Conservation (phyloP, 2,329 filamentous ascomycete species). For the Diplocarpon rosae region DNA sequence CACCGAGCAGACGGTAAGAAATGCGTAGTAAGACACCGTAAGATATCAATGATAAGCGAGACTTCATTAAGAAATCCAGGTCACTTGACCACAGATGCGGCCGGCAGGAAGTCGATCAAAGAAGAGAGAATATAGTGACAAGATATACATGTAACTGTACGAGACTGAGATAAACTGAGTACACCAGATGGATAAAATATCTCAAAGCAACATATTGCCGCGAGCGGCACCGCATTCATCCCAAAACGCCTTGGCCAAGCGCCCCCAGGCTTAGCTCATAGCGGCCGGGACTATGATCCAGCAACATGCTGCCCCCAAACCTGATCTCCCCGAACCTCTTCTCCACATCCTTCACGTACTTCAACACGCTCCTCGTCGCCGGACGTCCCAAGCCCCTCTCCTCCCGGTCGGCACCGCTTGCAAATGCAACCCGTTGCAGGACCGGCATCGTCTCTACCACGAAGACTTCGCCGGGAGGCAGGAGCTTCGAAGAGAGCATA, state of each 20-base stretch:
- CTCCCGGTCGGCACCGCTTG: conserved; percentile 25
- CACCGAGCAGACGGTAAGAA: too few relatives aligned
- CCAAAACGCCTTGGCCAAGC: conserved; percentile 35
- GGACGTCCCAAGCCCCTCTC: conserved; percentile 42
- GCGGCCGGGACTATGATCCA: conserved; percentile 63
- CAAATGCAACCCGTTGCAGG: conserved; percentile 56
- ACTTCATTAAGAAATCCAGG: too few relatives aligned
- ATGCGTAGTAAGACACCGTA: too few relatives aligned
- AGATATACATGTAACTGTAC: too few relatives aligned
- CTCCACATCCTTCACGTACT: conserved; percentile 62
- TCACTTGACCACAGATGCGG: too few relatives aligned
- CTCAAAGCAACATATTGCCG: too few relatives aligned
- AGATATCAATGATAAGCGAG: too few relatives aligned
- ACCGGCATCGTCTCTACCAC: conserved; percentile 58
- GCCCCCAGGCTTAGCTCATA: conserved; percentile 61
- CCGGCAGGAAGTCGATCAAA: too few relatives aligned
- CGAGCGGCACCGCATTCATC: not conserved
- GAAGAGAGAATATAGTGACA: too few relatives aligned
- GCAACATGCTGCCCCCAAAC: conserved; percentile 63
- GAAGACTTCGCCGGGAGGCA: conserved; percentile 70
- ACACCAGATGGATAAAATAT: too few relatives aligned
- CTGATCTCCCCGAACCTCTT: conserved; percentile 56
- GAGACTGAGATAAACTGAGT: too few relatives aligned
- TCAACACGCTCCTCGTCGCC: conserved; percentile 57
- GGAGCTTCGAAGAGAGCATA: conserved; percentile 58